A percentile compares a stretch with the other conserved stretches of the same genome.
These are phyloP conservation scores for Fusarium phyllophilum DNA, from an alignment of 2,329 filamentous ascomycete species.

Conservation along the genomic window DNA sequence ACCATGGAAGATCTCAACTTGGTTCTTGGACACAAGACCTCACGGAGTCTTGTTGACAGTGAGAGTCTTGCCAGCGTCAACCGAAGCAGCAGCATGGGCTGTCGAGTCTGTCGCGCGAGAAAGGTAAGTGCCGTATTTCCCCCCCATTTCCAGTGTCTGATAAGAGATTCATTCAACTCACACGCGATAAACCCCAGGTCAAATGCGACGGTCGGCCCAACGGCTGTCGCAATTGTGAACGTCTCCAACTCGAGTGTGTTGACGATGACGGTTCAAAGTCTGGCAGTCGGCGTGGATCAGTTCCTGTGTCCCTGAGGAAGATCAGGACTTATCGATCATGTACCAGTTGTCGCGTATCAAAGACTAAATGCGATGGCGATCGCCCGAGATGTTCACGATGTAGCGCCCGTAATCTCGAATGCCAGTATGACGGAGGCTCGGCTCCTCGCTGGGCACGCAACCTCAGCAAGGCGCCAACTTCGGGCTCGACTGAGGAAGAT, in stretches of 20 bases:
- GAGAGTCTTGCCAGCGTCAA: constrained; percentile 26
- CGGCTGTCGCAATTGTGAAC: constrained; percentile 56
- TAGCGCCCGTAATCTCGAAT: constrained; percentile 48
- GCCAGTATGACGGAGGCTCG: constrained; percentile 53
- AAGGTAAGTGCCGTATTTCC: constrained; percentile 46
- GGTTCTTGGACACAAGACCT: constrained; percentile 27
- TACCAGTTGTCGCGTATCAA: constrained; percentile 52
- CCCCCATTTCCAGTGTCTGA: background rate
- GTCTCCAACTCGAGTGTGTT: constrained; percentile 55
- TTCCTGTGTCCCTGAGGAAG: constrained; percentile 49
- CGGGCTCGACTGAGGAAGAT: constrained; percentile 40
- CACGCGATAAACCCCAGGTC: constrained; percentile 45
- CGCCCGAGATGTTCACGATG: constrained; percentile 53
- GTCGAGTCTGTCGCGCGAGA: constrained; percentile 54
- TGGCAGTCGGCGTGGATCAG: constrained; percentile 35
- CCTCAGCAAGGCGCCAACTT: constrained; percentile 42
- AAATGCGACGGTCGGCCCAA: constrained; percentile 55
- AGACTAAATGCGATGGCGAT: constrained; percentile 56
- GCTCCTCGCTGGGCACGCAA: constrained; percentile 52
- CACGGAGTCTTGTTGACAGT: constrained; percentile 24
- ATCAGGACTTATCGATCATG: constrained; percentile 55
- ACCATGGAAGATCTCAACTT: constrained; percentile 28
- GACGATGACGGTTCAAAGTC: constrained; percentile 48
- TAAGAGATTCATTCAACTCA: constrained; percentile 16
- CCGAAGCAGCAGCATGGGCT: constrained; percentile 48